phyloP scores from a whole-genome alignment of 2,329 filamentous ascomycete species.

The Drechslera avenae region DNA sequence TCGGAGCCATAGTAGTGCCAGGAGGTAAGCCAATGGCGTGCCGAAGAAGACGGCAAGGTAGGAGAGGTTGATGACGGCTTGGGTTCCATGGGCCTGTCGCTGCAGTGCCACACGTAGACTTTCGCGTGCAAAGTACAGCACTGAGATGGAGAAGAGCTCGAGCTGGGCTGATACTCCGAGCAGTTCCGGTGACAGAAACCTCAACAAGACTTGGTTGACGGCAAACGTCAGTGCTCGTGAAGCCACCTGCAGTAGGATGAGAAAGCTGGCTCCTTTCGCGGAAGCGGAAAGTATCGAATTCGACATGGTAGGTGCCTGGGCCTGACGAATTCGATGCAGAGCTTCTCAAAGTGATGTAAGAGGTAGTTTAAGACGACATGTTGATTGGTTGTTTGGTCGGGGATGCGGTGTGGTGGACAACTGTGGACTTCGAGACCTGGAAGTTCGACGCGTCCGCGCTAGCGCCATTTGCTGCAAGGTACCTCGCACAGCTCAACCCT shows the following conservation, averaged over 20 bases:
- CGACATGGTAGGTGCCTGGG: constrained; percentile 30
- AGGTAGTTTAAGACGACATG: constrained; percentile 23
- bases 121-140: constrained; percentile 94
- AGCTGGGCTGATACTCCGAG: constrained; percentile 88
- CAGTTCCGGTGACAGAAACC: constrained; percentile 82
- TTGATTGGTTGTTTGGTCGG: constrained; percentile 26
- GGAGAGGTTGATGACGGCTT: constrained; percentile 85
- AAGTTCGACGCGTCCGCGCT: constrained; percentile 26
- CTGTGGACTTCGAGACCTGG: constrained; percentile 20
- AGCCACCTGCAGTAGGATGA: constrained; percentile 84
- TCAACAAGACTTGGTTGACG: constrained; percentile 88
- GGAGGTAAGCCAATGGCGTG: constrained; percentile 63
- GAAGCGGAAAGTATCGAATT: constrained; percentile 51
- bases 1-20: constrained; percentile 72
- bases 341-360: constrained; percentile 10
- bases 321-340: constrained; percentile 7
- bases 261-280: constrained; percentile 76
- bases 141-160: constrained; percentile 88
- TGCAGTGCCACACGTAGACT: constrained; percentile 90
- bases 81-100: constrained; percentile 66
- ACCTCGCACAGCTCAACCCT: constrained; percentile 10
- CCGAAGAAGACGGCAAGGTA: constrained; percentile 78
- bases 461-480: constrained; percentile 21
- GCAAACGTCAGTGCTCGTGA: constrained; percentile 90
- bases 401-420: constrained; percentile 23